phyloP scores from a whole-genome alignment of 495 filamentous ascomycete species.

The Podospora conica region DNA sequence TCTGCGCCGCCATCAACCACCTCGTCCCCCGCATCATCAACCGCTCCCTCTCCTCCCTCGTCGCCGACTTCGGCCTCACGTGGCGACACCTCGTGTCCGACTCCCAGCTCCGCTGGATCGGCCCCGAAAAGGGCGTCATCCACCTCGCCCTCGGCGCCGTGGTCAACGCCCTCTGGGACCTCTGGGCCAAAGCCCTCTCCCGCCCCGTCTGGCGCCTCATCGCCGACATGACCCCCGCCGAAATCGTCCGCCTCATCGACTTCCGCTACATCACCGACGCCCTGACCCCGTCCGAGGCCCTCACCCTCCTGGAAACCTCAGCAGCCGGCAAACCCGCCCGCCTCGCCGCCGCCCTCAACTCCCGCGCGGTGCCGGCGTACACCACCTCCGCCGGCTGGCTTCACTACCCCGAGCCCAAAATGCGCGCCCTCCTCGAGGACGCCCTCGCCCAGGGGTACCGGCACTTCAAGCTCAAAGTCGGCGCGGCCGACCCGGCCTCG shows the following conservation, averaged over 20 bases:
- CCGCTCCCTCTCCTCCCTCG: constrained; percentile 67
- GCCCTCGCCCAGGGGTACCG: constrained; percentile 69
- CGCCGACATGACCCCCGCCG: constrained; percentile 80
- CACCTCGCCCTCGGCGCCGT: constrained; percentile 87
- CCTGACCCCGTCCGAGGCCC: constrained; percentile 78
- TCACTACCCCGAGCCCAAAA: constrained; percentile 85
- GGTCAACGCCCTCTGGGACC: constrained; percentile 91
- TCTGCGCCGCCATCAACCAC: constrained; percentile 76
- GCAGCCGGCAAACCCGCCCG: constrained; percentile 60
- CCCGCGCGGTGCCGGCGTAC: constrained; percentile 77
- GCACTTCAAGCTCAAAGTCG: constrained; percentile 93
- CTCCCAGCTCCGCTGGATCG: constrained; percentile 89
- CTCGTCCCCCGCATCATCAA: constrained; percentile 66
- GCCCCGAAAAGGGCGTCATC: constrained; percentile 91
- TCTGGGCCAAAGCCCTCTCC: constrained; percentile 79
- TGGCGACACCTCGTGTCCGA: constrained; percentile 90
- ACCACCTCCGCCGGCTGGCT: constrained; percentile 90
- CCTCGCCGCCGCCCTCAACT: constrained; percentile 61
- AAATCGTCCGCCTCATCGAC: constrained; percentile 82
- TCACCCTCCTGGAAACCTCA: constrained; percentile 58
- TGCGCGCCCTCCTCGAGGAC: constrained; percentile 64
- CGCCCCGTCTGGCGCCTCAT: constrained; percentile 92
- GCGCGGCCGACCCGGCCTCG: constrained; percentile 55
- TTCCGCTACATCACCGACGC: constrained; percentile 93
- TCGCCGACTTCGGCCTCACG: constrained; percentile 76